A percentile compares a stretch with the other conserved stretches of the same genome.
Conservation (phyloP, 257 asterid species). For the Cruciata laevipes region DNA sequence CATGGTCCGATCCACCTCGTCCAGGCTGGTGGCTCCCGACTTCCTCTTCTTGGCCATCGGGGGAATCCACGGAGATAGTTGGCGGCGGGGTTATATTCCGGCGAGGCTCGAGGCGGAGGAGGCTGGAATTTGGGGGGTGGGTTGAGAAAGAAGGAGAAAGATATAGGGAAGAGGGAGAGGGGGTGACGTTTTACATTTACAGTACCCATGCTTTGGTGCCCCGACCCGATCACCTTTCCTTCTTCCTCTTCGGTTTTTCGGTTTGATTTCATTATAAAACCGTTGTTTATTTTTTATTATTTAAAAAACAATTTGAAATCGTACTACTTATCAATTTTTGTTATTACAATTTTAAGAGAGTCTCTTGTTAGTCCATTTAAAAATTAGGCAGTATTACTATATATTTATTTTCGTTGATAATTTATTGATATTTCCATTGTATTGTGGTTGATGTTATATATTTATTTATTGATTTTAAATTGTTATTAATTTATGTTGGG, state of each 20-base stretch:
- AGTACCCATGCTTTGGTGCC: background rate
- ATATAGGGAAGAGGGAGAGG: background rate
- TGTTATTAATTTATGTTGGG: too few relatives aligned
- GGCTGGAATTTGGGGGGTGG: constrained; percentile 1
- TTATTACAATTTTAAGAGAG: too few relatives aligned
- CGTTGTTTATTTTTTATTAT: too few relatives aligned
- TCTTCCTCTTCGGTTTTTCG: background rate
- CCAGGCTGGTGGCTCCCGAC: constrained; percentile 71
- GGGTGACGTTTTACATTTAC: constrained; percentile 3
- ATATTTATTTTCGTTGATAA: too few relatives aligned
- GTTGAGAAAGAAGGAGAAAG: constrained; percentile 1
- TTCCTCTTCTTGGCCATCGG: constrained; percentile 87
- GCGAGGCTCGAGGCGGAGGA: constrained; percentile 10
- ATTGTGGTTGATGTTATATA: too few relatives aligned
- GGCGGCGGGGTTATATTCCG: constrained; percentile 13
- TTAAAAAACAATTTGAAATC: too few relatives aligned
- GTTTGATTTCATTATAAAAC: background rate
- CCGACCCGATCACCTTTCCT: constrained; percentile 3
- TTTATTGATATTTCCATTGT: too few relatives aligned
- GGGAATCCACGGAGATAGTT: background rate
- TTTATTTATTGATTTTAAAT: too few relatives aligned
- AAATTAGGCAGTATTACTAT: too few relatives aligned
- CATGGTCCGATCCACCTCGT: constrained; percentile 96
- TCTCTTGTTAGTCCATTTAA: too few relatives aligned
- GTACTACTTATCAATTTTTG: too few relatives aligned